phyloP scores from a whole-genome alignment of 2,329 filamentous ascomycete genomes.

The Biscogniauxia sp. region DNA sequence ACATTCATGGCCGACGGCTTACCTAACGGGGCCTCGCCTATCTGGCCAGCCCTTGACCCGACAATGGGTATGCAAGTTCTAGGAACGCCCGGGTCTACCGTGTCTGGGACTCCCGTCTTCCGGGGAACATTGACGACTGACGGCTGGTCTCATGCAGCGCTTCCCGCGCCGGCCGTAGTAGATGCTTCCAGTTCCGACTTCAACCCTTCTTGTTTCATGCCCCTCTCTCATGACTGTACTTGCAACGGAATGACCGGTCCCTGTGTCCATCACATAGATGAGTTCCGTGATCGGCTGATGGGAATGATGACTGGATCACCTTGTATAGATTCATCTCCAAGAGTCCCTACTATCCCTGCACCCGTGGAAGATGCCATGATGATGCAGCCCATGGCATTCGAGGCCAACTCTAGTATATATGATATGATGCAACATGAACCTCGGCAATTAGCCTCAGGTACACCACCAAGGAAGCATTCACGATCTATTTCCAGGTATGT shows the following conservation, averaged over 20 bases:
- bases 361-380: neutral
- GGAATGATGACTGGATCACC: neutral
- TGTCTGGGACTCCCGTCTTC: neutral
- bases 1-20: neutral
- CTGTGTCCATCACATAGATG: slow-evolving; percentile 1
- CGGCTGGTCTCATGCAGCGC: neutral
- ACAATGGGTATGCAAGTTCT: slow-evolving; percentile 1
- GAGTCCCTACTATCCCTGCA: neutral
- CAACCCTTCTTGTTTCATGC: neutral
- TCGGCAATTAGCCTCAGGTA: neutral
- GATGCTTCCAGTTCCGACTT: neutral
- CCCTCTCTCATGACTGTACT: neutral
- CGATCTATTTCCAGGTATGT: neutral
- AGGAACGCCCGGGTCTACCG: neutral
- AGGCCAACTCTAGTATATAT: neutral
- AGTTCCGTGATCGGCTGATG: neutral
- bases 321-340: neutral
- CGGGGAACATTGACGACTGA: neutral
- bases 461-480: neutral
- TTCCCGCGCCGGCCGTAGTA: neutral
- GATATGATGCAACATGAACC: neutral
- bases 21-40: neutral
- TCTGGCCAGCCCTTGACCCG: slow-evolving; percentile 1
- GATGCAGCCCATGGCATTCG: slow-evolving; percentile 1
- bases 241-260: slow-evolving; percentile 6